Evolutionary conservation across 805 yeast genomes (phyloP), one percentile per base, ranked within the genome.

Genomic region (Hanseniaspora singularis): DNA sequence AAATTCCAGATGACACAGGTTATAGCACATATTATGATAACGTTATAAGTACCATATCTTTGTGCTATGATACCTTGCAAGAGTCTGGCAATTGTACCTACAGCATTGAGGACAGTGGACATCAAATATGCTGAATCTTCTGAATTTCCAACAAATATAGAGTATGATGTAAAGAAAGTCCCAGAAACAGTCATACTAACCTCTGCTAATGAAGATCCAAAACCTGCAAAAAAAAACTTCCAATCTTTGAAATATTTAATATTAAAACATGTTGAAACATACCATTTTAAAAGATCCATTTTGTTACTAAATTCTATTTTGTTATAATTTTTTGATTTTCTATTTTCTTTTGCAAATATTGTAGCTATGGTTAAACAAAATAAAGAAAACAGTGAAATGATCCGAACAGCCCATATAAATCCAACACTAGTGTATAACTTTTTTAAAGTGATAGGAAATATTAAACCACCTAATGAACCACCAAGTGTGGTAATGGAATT

Each of bases 321-420:
- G 5, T 64, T 54, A 32, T 53, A 50, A 46, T 50, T 40, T 20
- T 10, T 36, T 3, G 46, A 31, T 20, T 42, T 37, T 34, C 24
- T 42, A 50, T 73, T 64, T 47, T 73, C 77, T 44, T 58, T 66
- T 3, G 68, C 66, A 14, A 72, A 54, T 1, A 64, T 32, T 2
- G 63, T 44, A 0, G 76, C 61, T n/a, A 59, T 44, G 1, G 54
- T 10, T 22, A 70, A 56, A 45, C 73, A 67, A 6, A 55, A 64
- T 4, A 68, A 53, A 50, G 72, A 70, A 10, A 75, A 55, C 40
- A 76, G 67, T 3, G 73, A 76, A 22, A 77, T 53, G 4, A 69
- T 67, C 54, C 83, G 62, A 36, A 77, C 66, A 0, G 81, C 78
- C 82, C 83, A 77, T 8, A 64, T 60, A 52, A 69, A 77, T 0